Conservation (phyloP, 2,329 filamentous ascomycete genomes). For the Colletotrichum endophyticum region DNA sequence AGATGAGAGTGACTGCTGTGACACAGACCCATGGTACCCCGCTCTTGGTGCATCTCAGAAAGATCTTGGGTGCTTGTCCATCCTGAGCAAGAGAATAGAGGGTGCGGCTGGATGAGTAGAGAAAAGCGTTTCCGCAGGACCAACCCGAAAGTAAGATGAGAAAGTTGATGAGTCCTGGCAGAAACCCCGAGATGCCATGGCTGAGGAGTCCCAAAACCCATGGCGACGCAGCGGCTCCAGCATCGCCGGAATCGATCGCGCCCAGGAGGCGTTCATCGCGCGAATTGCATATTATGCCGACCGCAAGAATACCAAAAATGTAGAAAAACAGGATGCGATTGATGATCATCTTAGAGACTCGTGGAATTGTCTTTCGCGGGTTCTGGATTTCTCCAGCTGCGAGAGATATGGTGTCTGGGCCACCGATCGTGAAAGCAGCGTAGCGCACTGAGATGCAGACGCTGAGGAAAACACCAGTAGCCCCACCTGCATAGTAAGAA, state of each 20-base stretch:
- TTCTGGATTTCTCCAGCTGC: conserved; percentile 65
- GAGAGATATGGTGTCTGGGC: conserved; percentile 69
- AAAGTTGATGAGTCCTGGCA: conserved; percentile 65
- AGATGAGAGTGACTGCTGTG: conserved; percentile 33
- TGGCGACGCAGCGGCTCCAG: conserved; percentile 56
- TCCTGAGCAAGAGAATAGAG: conserved; percentile 56
- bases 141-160: conserved; percentile 29
- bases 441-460: conserved; percentile 63
- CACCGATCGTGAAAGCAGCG: conserved; percentile 71
- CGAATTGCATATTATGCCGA: conserved; percentile 65
- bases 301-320: conserved; percentile 64
- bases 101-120: conserved; percentile 55
- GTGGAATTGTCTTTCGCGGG: conserved; percentile 68
- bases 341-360: conserved; percentile 75
- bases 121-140: conserved; percentile 56
- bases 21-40: conserved; percentile 50
- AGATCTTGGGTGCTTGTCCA: conserved; percentile 49
- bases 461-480: conserved; percentile 66
- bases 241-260: conserved; percentile 56
- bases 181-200: conserved; percentile 48
- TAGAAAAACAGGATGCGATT: conserved; percentile 76
- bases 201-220: conserved; percentile 60
- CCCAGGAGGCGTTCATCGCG: conserved; percentile 58
- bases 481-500: conserved; percentile 44
- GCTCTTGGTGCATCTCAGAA: conserved; percentile 41